Percentiles rank a stretch among this genome's conserved stretches.
phyloP scores from a whole-genome alignment of 1,284 basidiomycete genomes.

The Sanghuangporus weigelae region DNA sequence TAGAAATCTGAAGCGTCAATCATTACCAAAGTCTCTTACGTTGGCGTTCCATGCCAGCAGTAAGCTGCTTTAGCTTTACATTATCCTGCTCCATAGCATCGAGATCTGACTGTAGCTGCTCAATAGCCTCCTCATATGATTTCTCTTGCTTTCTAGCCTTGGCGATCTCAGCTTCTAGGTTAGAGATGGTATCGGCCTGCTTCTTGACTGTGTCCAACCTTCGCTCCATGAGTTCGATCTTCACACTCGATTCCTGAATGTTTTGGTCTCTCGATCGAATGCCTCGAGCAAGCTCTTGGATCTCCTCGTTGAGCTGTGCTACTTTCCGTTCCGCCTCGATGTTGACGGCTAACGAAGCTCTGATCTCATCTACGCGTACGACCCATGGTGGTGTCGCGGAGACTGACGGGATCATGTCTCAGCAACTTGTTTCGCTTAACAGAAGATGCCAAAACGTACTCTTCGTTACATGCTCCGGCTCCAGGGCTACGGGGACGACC shows the following conservation, averaged over 20 bases:
- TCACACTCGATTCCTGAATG: constrained; percentile 85
- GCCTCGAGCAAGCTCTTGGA: constrained; percentile 79
- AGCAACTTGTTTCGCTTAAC: constrained; percentile 8
- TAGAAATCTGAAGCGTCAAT: constrained; percentile 4
- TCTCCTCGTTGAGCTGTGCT: constrained; percentile 80
- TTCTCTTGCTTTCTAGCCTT: constrained; percentile 85
- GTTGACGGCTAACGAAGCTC: constrained; percentile 78
- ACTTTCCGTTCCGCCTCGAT: constrained; percentile 89
- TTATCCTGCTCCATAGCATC: constrained; percentile 87
- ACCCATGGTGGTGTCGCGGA: constrained; percentile 84
- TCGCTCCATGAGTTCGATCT: constrained; percentile 92
- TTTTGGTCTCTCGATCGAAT: constrained; percentile 84
- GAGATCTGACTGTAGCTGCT: constrained; percentile 85
- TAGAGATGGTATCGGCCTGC: constrained; percentile 77
- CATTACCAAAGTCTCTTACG: constrained; percentile 36
- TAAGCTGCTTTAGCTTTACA: constrained; percentile 67
- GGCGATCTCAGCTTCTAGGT: constrained; percentile 75
- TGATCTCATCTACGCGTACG: constrained; percentile 81
- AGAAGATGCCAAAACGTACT: constrained; percentile 43
- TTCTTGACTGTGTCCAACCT: constrained; percentile 88
- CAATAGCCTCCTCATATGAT: constrained; percentile 89
- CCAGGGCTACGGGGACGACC: constrained; percentile 67
- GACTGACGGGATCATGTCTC: constrained; percentile 40
- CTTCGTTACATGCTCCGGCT: constrained; percentile 73
- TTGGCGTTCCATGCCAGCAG: constrained; percentile 60